Conservation (phyloP, 768 basidiomycete species). For the Gloeopeniophorella convolvens region DNA sequence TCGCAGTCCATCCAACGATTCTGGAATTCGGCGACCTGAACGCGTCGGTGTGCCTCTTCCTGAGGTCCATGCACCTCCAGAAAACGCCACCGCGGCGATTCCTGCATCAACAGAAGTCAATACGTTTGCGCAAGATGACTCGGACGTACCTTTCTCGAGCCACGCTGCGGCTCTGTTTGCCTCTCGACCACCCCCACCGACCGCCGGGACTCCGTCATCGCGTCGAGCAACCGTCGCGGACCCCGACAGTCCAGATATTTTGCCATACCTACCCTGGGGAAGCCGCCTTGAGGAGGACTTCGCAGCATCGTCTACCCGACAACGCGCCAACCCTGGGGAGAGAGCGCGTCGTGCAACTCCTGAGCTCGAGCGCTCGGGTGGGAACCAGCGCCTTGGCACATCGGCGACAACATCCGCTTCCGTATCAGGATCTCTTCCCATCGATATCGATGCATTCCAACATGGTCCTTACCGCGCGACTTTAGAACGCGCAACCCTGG, state of each 20-base stretch:
- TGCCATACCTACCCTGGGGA: slow-evolving; percentile 1
- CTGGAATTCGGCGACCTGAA: background rate
- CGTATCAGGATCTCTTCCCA: background rate
- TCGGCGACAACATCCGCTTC: slow-evolving; percentile 1
- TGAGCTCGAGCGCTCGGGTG: slow-evolving; percentile 2
- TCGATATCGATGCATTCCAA: slow-evolving; percentile 24
- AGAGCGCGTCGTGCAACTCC: slow-evolving; percentile 7
- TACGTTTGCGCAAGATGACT: slow-evolving; percentile 4
- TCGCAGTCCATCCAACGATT: slow-evolving; percentile 2
- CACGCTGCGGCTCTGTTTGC: slow-evolving; percentile 20
- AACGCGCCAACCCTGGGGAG: slow-evolving; percentile 2
- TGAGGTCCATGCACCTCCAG: slow-evolving; percentile 10
- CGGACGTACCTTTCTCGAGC: slow-evolving; percentile 18
- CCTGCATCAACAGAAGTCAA: no score
- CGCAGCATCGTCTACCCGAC: slow-evolving; percentile 3
- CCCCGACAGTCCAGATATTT: background rate
- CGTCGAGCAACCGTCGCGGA: slow-evolving; percentile 2
- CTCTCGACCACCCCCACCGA: slow-evolving; percentile 11
- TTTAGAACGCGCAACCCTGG: slow-evolving; percentile 18
- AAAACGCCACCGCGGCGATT: no score
- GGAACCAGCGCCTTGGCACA: background rate
- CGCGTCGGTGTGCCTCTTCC: no score
- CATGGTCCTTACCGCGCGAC: slow-evolving; percentile 28
- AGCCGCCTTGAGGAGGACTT: slow-evolving; percentile 10
- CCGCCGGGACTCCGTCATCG: background rate